Percentiles rank a stretch among this genome's conserved stretches.
Conservation (phyloP, 2,329 filamentous ascomycete species). For the Arthrinium puccinioides region DNA sequence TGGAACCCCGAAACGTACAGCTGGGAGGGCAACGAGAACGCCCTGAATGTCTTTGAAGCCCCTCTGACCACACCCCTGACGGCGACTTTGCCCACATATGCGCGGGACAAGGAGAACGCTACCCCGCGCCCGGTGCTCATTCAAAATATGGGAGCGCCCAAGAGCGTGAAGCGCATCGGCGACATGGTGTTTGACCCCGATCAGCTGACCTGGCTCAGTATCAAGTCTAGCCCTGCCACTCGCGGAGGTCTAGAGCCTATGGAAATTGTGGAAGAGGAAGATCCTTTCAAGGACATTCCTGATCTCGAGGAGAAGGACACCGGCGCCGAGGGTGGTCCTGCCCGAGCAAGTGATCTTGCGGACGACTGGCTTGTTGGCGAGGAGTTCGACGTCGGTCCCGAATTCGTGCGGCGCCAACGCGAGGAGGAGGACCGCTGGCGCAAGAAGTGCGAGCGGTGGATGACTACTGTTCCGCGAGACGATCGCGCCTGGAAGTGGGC, state of each 20-base stretch:
- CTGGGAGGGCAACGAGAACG: conserved; percentile 97
- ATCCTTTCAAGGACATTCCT: conserved; percentile 91
- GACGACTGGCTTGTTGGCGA: conserved; percentile 86
- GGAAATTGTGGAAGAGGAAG: conserved; percentile 71
- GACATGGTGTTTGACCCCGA: conserved; percentile 98
- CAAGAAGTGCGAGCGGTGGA: conserved; percentile 81
- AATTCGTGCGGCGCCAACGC: conserved; percentile 81
- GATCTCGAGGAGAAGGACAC: conserved; percentile 69
- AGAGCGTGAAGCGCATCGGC: conserved; percentile 89
- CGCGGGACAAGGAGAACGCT: conserved; percentile 48
- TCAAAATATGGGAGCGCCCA: conserved; percentile 76
- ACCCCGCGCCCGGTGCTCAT: conserved; percentile 74
- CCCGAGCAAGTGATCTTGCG: conserved; percentile 53
- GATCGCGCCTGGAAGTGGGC: conserved; percentile 71
- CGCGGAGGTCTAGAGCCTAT: conserved; percentile 50
- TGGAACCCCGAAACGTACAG: conserved; percentile 82
- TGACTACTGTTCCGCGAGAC: conserved; percentile 49
- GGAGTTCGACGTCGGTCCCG: conserved; percentile 94
- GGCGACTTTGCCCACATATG: conserved; percentile 33
- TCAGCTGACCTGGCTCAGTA: conserved; percentile 95
- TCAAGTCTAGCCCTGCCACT: conserved; percentile 43
- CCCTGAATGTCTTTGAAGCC: conserved; percentile 68
- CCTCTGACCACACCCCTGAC: conserved; percentile 48
- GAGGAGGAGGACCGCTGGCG: conserved; percentile 92
- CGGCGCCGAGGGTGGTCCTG: conserved; percentile 37